Evolutionary conservation across 441 rosid genomes (phyloP).

Genomic region (Arabidopsis hybrid): DNA sequence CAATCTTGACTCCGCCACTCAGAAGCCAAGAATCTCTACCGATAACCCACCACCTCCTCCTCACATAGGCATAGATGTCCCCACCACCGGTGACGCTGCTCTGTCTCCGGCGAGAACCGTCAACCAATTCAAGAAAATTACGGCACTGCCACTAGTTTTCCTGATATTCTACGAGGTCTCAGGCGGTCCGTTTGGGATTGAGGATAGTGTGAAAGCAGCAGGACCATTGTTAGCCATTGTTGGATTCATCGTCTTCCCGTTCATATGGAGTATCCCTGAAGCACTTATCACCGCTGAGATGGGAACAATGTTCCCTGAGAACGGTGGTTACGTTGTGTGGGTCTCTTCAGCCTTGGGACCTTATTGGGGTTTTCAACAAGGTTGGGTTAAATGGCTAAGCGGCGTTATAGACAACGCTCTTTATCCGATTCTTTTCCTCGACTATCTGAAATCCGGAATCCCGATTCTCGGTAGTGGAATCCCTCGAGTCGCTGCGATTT

Average conservation of each 20-base stretch:
- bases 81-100: background rate
- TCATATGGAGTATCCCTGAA: conserved; percentile 75
- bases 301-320: conserved; percentile 80
- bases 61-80: conserved; percentile 6
- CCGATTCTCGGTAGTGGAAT: conserved; percentile 57
- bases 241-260: conserved; percentile 64
- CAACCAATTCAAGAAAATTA: conserved; percentile 49
- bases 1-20: background rate
- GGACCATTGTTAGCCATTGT: conserved; percentile 68
- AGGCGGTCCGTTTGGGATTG: conserved; percentile 78
- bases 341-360: conserved; percentile 71
- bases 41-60: conserved; percentile 1
- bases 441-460: conserved; percentile 59
- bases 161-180: conserved; percentile 75
- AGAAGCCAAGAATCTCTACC: background rate
- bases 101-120: conserved; percentile 6
- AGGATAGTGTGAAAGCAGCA: conserved; percentile 72
- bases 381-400: conserved; percentile 81
- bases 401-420: conserved; percentile 76
- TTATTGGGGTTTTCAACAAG: conserved; percentile 80
- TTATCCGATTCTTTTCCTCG: conserved; percentile 72
- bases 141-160: conserved; percentile 66
- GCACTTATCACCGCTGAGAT: conserved; percentile 76
- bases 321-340: conserved; percentile 78
- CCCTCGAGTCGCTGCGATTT: conserved; percentile 49